phyloP scores from a whole-genome alignment of 179 eudicot species.

The Silene noctiflora region DNA sequence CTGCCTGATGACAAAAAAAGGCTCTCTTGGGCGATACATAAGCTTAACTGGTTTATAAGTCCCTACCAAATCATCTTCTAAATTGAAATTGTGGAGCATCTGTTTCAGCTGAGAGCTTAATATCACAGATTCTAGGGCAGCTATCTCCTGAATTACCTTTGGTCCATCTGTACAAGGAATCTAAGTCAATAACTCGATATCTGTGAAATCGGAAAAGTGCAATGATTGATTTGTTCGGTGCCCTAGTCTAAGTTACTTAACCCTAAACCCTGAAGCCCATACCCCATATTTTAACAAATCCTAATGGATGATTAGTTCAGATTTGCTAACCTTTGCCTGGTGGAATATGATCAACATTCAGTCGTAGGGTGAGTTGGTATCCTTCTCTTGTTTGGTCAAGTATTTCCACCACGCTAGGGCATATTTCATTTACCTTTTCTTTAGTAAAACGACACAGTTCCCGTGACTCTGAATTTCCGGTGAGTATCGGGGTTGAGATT shows the following conservation, averaged over 20 bases:
- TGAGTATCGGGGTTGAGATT: slow-evolving; percentile 70
- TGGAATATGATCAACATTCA: slow-evolving; percentile 55
- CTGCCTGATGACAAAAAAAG: slow-evolving; percentile 76
- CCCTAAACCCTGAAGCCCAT: not conserved
- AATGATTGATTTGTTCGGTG: not conserved
- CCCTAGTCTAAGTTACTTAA: not conserved
- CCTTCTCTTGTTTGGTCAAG: slow-evolving; percentile 64
- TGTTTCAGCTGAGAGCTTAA: slow-evolving; percentile 78
- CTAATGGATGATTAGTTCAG: not conserved
- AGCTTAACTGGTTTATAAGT: slow-evolving; percentile 67
- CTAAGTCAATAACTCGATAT: not conserved
- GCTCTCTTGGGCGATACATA: slow-evolving; percentile 78
- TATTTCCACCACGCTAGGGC: slow-evolving; percentile 55
- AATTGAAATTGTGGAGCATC: slow-evolving; percentile 43
- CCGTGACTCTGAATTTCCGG: slow-evolving; percentile 32
- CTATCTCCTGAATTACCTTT: slow-evolving; percentile 63
- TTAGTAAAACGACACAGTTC: slow-evolving; percentile 37
- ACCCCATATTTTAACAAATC: not conserved
- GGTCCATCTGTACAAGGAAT: slow-evolving; percentile 40
- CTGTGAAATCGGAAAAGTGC: not conserved
- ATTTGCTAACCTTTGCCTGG: slow-evolving; percentile 55
- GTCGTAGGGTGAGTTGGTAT: slow-evolving; percentile 62
- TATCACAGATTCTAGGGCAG: slow-evolving; percentile 69
- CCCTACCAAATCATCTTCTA: slow-evolving; percentile 42
- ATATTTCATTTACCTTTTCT: slow-evolving; percentile 46